Base-by-base conservation (phyloP, 371 early-diverging fungal species). In the Zopfochytrium polystomum region DNA sequence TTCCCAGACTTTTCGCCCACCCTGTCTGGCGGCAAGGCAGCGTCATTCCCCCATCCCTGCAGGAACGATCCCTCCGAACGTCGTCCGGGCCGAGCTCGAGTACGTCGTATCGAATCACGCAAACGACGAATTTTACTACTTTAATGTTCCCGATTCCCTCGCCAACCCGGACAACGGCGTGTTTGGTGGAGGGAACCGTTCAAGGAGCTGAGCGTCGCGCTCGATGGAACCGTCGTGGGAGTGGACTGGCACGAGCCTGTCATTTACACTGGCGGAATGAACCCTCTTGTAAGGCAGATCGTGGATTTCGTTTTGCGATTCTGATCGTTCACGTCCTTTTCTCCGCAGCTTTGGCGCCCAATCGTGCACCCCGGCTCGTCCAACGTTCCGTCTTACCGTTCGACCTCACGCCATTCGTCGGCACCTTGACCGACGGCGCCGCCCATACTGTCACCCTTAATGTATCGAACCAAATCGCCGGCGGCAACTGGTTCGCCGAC, bases 181-280 rank as follows among this genome's bases (percentile, higher is more conserved):
- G 32, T 72, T 32, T 52, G 65, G 62, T n/a, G 48, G 47, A 2
- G 72, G 72, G 1, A 56, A n/a, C n/a, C 66, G 3, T 53, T 51
- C 59, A 72, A 72, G 47, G 72, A 72, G 49, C 33, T 72, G 26
- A 53, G 63, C 33, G 42, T 63, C 1, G 65, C 38, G n/a, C 18
- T 72, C n/a, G 68, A 66, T 52, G 58, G 50, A 6, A 34, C 35
- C 1, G 61, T 69, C 7, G 66, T 55, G n/a, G 64, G 62, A 3
- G 60, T 72, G 33, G 68, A 67, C 29, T 52, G 48, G 52, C 68
- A 61, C 2, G 27, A 32, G n/a, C 71, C 68, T 1, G 58, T 62
- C 20, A 47, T 72, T 22, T 72, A 72, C 56, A 72, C 72, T 54
- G 72, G 72, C 23, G 68, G 66, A 7, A 47, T 63, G 26, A 65